These are phyloP conservation scores for Neonothopanus nambi DNA, from an alignment of 1,284 basidiomycete genomes.

Conservation along the genomic window DNA sequence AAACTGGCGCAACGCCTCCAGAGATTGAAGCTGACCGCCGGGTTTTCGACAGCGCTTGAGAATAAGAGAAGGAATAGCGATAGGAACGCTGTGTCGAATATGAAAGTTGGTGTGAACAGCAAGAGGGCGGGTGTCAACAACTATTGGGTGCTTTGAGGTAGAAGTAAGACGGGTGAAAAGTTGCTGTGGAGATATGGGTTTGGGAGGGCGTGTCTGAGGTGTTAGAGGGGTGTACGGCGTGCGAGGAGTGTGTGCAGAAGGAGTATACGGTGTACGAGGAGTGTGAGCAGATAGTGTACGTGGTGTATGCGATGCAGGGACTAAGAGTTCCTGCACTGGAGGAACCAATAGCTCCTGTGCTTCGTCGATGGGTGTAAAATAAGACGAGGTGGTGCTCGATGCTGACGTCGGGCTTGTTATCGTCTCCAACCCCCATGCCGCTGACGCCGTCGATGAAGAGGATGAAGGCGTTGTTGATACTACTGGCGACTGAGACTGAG, in stretches of 20 bases:
- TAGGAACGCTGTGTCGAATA: conserved; percentile 70
- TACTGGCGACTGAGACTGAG: conserved; percentile 6
- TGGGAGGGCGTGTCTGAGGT: background rate
- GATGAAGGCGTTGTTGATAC: conserved; percentile 6
- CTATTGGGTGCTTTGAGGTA: conserved; percentile 46
- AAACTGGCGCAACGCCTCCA: conserved; percentile 72
- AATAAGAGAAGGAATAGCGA: conserved; percentile 84
- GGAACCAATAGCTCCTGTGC: too few species aligned
- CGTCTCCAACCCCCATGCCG: conserved; percentile 22
- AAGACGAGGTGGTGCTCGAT: conserved; percentile 50
- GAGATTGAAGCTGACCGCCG: conserved; percentile 49
- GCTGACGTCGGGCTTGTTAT: conserved; percentile 41
- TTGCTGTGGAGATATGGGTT: too few species aligned
- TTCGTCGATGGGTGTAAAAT: conserved; percentile 50
- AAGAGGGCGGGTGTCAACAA: conserved; percentile 79
- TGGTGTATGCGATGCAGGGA: background rate
- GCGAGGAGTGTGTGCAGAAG: conserved; percentile 1
- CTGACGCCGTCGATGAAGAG: too few species aligned
- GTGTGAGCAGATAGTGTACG: background rate
- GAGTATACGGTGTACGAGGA: conserved; percentile 4
- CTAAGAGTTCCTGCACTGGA: too few species aligned
- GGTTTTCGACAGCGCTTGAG: conserved; percentile 79
- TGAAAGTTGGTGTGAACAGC: conserved; percentile 63
- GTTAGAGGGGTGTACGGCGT: conserved; percentile 3
- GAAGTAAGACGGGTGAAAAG: too few species aligned